Base-by-base conservation (phyloP, 345 rosid species). In the Brassica cretica region DNA sequence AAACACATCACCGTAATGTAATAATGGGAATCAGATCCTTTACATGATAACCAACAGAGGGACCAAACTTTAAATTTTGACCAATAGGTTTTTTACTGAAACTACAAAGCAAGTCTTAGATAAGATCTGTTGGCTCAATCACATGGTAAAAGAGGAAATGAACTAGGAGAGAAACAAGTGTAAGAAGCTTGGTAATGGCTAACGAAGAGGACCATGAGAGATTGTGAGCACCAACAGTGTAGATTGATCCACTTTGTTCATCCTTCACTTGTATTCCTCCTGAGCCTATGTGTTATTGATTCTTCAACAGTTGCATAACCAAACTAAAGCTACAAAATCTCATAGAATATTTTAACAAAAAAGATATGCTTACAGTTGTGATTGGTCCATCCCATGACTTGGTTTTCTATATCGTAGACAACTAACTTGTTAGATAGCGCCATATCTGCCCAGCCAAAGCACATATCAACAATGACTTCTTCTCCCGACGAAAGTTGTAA, bases 341-440 rank as follows among this genome's bases (percentile, higher is more conserved):
- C 49, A 68, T 8, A 68, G 4, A 27, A 7, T 27, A 7, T n/a
- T 3, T 66, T 30, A 33, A 39, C 29, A 75, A 39, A 70, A 39
- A 29, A 68, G n/a, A 16, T 65, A 32, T 66, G 76, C 96, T 93
- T 85, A 95, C 99, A 95, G 80, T 95, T 87, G 83, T 91, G 84
- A 4, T 86, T 88, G 19, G 90, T 89, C 99, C 99, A 95, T 82
- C 99, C 99, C 64, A 95, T 84, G 49, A 81, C 85, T 83, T 89
- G 97, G 49, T 91, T 91, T 73, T 86, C 94, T 5, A 93, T 77
- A 81, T 95, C 96, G 64, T 95, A 95, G 62, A 93, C 66, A 58
- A 95, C 98, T 64, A 95, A 86, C 87, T 89, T 95, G 84, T 90
- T 87, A 51, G 97, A 88, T 67, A 95, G 89, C 69, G 89, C 96